A percentile compares a stretch with the other conserved stretches of the same genome.
These are phyloP conservation scores for Rhodotorula sp. DNA, from an alignment of 1,284 basidiomycete species.

Conservation along the genomic window DNA sequence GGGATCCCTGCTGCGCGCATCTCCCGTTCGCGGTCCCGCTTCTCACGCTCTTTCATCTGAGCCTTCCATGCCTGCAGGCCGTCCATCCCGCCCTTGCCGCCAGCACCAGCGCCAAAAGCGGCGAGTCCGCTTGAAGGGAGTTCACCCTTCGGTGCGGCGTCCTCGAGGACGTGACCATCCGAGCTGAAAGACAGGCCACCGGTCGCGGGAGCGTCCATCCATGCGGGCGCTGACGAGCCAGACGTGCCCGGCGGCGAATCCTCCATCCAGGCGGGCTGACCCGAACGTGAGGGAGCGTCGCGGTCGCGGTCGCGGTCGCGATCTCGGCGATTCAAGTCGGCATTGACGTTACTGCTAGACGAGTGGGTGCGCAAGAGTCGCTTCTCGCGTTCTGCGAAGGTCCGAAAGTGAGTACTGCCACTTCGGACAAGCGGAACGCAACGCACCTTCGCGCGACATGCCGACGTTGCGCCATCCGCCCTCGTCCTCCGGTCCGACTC, in stretches of 20 bases:
- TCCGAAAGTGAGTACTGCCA: background rate
- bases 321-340: background rate
- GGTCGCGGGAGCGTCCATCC: conserved; percentile 30
- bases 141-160: background rate
- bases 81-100: conserved; percentile 25
- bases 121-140: background rate
- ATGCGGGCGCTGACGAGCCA: conserved; percentile 14
- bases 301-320: conserved; percentile 7
- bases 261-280: conserved; percentile 37
- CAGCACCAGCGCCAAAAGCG: background rate
- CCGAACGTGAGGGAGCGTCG: background rate
- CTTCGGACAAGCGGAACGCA: too few species aligned
- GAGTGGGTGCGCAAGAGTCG: conserved; percentile 15
- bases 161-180: conserved; percentile 8
- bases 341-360: too few species aligned
- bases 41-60: conserved; percentile 40
- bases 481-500: conserved; percentile 27
- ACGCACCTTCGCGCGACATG: conserved; percentile 26
- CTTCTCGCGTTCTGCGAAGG: conserved; percentile 30
- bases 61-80: conserved; percentile 34
- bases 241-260: conserved; percentile 4
- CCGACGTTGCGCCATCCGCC: conserved; percentile 39
- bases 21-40: conserved; percentile 8
- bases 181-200: conserved; percentile 16
- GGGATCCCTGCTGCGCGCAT: conserved; percentile 5